These are phyloP conservation scores for Trichoderma guizhouense DNA, from an alignment of 2,329 filamentous ascomycete species.

Conservation along the genomic window DNA sequence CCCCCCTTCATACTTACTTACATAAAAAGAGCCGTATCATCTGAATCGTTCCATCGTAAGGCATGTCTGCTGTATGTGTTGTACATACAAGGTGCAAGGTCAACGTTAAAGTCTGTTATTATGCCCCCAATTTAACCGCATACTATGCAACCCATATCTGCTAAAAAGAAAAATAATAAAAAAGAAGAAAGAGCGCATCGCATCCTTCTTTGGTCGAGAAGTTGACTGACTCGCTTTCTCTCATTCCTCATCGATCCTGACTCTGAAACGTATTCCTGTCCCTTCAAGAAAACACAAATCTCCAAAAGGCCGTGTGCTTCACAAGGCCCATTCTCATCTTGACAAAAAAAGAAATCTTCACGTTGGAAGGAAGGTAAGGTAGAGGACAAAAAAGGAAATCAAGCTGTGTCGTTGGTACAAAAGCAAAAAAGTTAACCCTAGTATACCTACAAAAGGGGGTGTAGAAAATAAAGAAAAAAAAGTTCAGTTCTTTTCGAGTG, in stretches of 20 bases:
- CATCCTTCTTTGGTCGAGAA: slow-evolving; percentile 2
- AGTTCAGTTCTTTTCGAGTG: slow-evolving; percentile 24
- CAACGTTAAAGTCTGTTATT: slow-evolving; percentile 6
- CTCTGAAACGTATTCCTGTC: background rate
- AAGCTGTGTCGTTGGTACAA: slow-evolving; percentile 15
- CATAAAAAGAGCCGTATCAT: background rate
- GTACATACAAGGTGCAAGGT: background rate
- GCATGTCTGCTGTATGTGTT: background rate
- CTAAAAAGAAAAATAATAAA: slow-evolving; percentile 2
- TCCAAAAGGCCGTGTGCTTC: slow-evolving; percentile 3
- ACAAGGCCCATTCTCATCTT: background rate
- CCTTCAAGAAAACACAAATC: background rate
- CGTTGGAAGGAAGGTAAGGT: slow-evolving; percentile 14
- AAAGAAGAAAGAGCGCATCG: background rate
- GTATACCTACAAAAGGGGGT: slow-evolving; percentile 31
- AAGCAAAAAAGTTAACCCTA: slow-evolving; percentile 19
- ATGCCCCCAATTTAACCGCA: slow-evolving; percentile 14
- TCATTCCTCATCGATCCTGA: background rate
- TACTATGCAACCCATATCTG: slow-evolving; percentile 19
- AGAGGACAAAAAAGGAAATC: slow-evolving; percentile 12
- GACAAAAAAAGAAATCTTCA: slow-evolving; percentile 13
- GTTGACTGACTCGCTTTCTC: background rate
- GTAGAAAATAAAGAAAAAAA: slow-evolving; percentile 24
- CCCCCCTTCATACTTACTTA: background rate
- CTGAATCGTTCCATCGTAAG: slow-evolving; percentile 1